Base-by-base conservation (phyloP, 2,329 filamentous ascomycete species). In the Microdochium paspali region DNA sequence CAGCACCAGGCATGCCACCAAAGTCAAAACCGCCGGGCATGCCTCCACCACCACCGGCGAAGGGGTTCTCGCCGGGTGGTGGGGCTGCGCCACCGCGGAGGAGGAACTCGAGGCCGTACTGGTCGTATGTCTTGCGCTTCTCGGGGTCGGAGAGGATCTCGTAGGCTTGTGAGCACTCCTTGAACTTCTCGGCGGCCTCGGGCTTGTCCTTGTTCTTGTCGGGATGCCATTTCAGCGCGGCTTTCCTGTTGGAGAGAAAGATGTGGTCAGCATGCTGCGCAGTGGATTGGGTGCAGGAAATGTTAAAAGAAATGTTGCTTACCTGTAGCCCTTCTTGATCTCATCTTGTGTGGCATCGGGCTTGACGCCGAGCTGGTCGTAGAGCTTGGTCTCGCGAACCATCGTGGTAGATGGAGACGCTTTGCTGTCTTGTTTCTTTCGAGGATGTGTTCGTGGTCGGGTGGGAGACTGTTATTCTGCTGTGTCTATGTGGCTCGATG, bases 191-290 rank as follows among this genome's bases (percentile, higher is more conserved):
- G 51, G 81, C 75, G 9, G 91, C 88, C 46, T 81, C 71, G 25
- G 90, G 82, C 58, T 91, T 90, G 69, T 95, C 84, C 67, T 90
- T 90, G 76, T 97, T 98, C 77, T 97, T 98, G 74, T 98, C 93
- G 6, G 93, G 93, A 63, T 98, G 93, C 70, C 82, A 90, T 71
- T 90, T 94, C 64, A 97, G 70, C 47, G 91, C 91, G 48, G 84
- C 79, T 76, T 95, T 95, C 53, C 86, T 89, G 64, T 53, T 48
- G 35, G 31, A 30, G 48, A 45, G 32, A 44, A 44, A 13, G 42
- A 9, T 10, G 35, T 21, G 18, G 35, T 40, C 12, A 40, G 35
- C 18, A 4, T 40, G 20, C 15, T 21, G 4, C 13, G 26, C 26
- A 28, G 26, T 13, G 26, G 26, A 28, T 7, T 13, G 26, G 13